These are phyloP conservation scores for Yarrowia sp. DNA, from an alignment of 805 yeast species.

Conservation along the genomic window DNA sequence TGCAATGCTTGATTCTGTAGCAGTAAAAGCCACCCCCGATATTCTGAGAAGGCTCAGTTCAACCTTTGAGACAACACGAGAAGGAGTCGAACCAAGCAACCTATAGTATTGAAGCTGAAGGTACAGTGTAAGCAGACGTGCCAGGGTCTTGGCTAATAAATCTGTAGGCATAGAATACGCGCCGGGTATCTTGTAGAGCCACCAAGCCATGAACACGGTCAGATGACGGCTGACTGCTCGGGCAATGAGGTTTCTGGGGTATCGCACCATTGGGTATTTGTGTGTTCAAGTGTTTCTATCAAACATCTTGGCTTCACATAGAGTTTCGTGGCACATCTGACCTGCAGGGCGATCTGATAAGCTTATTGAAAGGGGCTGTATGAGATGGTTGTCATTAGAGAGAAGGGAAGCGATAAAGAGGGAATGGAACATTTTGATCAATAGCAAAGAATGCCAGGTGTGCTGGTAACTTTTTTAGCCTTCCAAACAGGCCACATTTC, in stretches of 20 bases:
- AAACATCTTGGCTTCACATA: background rate
- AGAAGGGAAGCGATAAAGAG: background rate
- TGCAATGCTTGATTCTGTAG: no score
- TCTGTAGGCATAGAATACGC: conserved; percentile 33
- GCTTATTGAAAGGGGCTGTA: background rate
- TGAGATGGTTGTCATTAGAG: background rate
- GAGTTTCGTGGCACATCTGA: background rate
- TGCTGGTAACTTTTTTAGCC: no score
- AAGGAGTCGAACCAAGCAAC: background rate
- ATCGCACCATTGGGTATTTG: conserved; percentile 20
- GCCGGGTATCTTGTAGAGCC: conserved; percentile 34
- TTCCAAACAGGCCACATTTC: no score
- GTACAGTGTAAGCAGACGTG: conserved; percentile 9
- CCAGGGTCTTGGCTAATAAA: conserved; percentile 16
- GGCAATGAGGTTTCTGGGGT: conserved; percentile 15
- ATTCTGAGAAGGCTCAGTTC: background rate
- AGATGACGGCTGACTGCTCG: conserved; percentile 14
- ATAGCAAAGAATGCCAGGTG: no score
- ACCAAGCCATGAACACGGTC: conserved; percentile 19
- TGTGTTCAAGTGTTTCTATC: background rate
- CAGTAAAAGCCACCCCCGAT: no score
- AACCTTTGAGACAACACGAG: background rate
- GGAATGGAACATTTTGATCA: no score
- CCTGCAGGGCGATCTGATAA: conserved; percentile 33
- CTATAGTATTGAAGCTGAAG: conserved; percentile 6